phyloP scores from a whole-genome alignment of 306 rosid genomes.

The Pterocarpus macrocarpus region DNA sequence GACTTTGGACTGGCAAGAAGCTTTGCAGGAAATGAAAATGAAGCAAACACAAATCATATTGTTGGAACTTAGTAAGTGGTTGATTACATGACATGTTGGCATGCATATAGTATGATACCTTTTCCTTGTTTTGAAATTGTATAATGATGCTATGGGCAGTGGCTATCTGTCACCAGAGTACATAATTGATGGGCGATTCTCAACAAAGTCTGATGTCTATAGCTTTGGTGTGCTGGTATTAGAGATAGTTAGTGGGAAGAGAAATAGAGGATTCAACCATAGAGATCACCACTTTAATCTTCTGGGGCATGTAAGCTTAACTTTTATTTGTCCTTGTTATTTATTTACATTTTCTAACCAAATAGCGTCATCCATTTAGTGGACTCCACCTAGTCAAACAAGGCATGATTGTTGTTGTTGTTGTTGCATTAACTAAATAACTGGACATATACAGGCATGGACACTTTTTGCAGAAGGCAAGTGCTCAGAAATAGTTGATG shows the following conservation, averaged over 20 bases:
- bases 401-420: background rate
- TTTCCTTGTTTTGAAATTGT: background rate
- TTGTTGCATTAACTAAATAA: background rate
- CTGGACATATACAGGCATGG: conserved; percentile 32
- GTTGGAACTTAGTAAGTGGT: conserved; percentile 46
- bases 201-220: conserved; percentile 47
- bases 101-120: background rate
- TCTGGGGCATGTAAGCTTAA: conserved; percentile 31
- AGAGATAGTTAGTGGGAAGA: conserved; percentile 45
- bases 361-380: too few relatives aligned
- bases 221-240: conserved; percentile 43
- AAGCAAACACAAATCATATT: conserved; percentile 32
- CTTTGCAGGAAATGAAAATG: conserved; percentile 40
- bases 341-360: too few relatives aligned
- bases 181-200: conserved; percentile 31
- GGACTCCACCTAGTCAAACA: background rate
- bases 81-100: too few relatives aligned
- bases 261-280: conserved; percentile 41
- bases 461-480: conserved; percentile 16
- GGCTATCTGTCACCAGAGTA: conserved; percentile 43
- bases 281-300: conserved; percentile 30
- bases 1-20: conserved; percentile 50
- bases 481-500: conserved; percentile 48
- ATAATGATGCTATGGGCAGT: background rate
- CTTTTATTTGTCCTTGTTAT: background rate